These are phyloP conservation scores for Pseudocercospora vitis DNA, from an alignment of 2,329 filamentous ascomycete genomes.

Conservation along the genomic window DNA sequence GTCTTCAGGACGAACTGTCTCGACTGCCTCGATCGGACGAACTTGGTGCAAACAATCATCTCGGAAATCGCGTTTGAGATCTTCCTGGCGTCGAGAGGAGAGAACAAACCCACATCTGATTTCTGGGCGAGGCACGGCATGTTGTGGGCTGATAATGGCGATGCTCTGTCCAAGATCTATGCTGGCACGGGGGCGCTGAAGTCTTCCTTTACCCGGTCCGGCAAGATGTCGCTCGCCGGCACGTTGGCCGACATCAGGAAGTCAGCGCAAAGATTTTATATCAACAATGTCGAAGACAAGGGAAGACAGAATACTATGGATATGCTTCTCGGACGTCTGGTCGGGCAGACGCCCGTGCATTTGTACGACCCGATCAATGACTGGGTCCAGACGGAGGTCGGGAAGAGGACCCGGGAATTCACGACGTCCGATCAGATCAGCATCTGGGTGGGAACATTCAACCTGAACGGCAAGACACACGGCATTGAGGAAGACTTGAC, in stretches of 20 bases:
- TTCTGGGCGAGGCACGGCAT: slow-evolving; percentile 92
- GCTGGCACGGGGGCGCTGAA: slow-evolving; percentile 94
- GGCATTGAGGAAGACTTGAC: slow-evolving; percentile 78
- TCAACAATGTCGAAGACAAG: slow-evolving; percentile 97
- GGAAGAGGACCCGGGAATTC: slow-evolving; percentile 66
- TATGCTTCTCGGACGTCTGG: slow-evolving; percentile 81
- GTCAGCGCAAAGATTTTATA: slow-evolving; percentile 88
- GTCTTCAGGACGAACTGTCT: slow-evolving; percentile 94
- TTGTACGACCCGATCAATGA: slow-evolving; percentile 95
- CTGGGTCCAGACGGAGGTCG: slow-evolving; percentile 75
- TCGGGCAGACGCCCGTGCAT: slow-evolving; percentile 79
- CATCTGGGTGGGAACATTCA: slow-evolving; percentile 88
- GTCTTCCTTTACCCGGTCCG: slow-evolving; percentile 87
- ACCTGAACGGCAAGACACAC: slow-evolving; percentile 82
- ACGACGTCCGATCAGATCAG: slow-evolving; percentile 71
- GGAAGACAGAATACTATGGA: slow-evolving; percentile 92
- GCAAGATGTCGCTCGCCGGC: slow-evolving; percentile 93
- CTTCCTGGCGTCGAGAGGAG: slow-evolving; percentile 72
- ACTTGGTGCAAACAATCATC: slow-evolving; percentile 92
- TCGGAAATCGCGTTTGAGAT: slow-evolving; percentile 88
- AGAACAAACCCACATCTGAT: slow-evolving; percentile 66
- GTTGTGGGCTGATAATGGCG: slow-evolving; percentile 96
- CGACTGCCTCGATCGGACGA: slow-evolving; percentile 93
- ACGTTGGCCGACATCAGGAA: slow-evolving; percentile 94
- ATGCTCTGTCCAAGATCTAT: slow-evolving; percentile 91